Conservation (phyloP, 179 eudicot genomes). For the Silene coronaria region DNA sequence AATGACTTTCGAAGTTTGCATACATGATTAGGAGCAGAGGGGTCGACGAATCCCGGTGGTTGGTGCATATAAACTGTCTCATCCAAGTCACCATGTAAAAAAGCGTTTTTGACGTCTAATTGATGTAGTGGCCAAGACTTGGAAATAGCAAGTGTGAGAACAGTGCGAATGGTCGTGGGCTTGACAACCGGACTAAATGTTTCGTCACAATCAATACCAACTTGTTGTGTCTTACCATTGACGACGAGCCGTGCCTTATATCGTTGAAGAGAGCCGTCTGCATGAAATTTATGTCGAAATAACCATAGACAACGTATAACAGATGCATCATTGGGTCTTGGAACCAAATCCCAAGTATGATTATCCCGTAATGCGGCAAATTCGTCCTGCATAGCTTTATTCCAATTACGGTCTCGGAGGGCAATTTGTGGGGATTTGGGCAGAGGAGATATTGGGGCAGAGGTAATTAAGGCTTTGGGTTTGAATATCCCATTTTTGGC, state of each 20-base stretch:
- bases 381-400: neutral
- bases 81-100: too few relatives aligned
- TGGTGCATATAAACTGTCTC: neutral
- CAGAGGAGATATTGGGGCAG: too few relatives aligned
- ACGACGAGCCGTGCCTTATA: neutral
- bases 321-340: too few relatives aligned
- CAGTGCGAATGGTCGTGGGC: neutral
- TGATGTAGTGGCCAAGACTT: neutral
- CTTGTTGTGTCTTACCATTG: neutral
- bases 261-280: neutral
- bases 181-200: neutral
- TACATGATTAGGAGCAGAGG: too few relatives aligned
- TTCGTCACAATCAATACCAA: neutral
- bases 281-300: neutral
- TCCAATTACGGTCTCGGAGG: too few relatives aligned
- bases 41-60: too few relatives aligned
- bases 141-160: neutral
- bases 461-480: too few relatives aligned
- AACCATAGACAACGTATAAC: neutral
- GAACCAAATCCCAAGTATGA: too few relatives aligned
- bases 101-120: too few relatives aligned
- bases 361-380: conserved; percentile 9
- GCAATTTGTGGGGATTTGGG: too few relatives aligned
- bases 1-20: too few relatives aligned
- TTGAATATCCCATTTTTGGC: too few relatives aligned